Conservation (phyloP, 495 filamentous ascomycete species). For the Copromyces sp. region DNA sequence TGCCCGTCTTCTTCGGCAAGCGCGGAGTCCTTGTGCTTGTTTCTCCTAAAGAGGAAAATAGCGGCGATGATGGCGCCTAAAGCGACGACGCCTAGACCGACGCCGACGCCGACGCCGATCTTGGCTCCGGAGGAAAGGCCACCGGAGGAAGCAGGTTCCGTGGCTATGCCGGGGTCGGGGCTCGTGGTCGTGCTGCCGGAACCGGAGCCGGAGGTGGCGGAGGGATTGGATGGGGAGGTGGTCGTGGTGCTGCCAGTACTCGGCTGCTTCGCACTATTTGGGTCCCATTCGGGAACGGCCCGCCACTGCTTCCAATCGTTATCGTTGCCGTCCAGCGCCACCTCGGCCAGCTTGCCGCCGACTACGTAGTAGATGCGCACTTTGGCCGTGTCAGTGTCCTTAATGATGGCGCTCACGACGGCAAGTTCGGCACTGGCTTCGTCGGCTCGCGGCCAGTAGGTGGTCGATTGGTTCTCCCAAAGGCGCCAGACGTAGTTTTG, state of each 20-base stretch:
- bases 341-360: conserved; percentile 20
- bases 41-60: conserved; percentile 14
- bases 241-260: neutral
- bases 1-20: neutral
- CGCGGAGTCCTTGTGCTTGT: conserved; percentile 4
- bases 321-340: conserved; percentile 13
- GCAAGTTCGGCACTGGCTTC: conserved; percentile 21
- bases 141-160: neutral
- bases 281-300: conserved; percentile 2
- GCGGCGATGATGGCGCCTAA: conserved; percentile 16
- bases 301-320: conserved; percentile 16
- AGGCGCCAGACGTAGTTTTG: conserved; percentile 17
- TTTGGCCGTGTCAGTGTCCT: conserved; percentile 9
- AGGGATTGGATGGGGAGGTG: neutral
- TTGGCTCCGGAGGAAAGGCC: conserved; percentile 27
- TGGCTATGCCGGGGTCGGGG: neutral
- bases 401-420: conserved; percentile 8
- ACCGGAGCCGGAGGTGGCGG: neutral
- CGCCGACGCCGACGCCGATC: conserved; percentile 28
- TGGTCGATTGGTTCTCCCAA: conserved; percentile 11
- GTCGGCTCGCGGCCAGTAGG: conserved; percentile 27
- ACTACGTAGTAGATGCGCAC: conserved; percentile 28
- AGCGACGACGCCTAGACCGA: conserved; percentile 20
- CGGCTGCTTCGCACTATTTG: neutral
- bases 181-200: neutral